These are phyloP conservation scores for Aspergillus bombycis DNA, from an alignment of 2,329 filamentous ascomycete species.

Conservation along the genomic window DNA sequence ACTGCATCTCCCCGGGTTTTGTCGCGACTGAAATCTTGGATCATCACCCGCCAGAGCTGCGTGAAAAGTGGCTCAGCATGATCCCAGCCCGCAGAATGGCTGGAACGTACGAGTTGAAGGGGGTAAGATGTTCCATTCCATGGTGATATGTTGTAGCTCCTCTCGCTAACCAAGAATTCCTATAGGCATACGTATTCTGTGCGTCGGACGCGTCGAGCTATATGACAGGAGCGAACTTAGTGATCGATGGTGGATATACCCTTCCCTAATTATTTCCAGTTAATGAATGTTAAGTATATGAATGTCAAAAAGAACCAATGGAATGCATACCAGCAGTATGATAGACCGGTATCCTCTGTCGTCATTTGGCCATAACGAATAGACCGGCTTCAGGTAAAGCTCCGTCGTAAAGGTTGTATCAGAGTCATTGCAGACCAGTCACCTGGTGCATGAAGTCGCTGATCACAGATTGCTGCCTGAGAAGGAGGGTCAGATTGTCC, in stretches of 20 bases:
- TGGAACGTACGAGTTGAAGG: no score
- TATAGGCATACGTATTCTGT: no score
- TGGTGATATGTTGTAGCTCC: no score
- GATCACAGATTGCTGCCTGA: neutral
- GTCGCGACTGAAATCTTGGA: conserved; percentile 45
- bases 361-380: no score
- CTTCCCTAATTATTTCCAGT: neutral
- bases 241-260: no score
- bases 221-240: no score
- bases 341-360: no score
- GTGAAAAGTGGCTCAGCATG: conserved; percentile 42
- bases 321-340: neutral
- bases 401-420: neutral
- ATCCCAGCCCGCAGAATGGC: conserved; percentile 33
- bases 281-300: neutral
- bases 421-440: neutral
- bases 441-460: neutral
- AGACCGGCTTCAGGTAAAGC: neutral
- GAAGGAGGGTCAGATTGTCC: neutral
- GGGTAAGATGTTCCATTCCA: no score
- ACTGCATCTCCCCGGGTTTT: conserved; percentile 46
- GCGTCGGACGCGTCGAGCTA: no score
- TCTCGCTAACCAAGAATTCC: no score
- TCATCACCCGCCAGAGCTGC: conserved; percentile 35
- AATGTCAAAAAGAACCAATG: neutral